Conservation (phyloP, 2,329 filamentous ascomycete species). For the Ambrosiella beaveri region DNA sequence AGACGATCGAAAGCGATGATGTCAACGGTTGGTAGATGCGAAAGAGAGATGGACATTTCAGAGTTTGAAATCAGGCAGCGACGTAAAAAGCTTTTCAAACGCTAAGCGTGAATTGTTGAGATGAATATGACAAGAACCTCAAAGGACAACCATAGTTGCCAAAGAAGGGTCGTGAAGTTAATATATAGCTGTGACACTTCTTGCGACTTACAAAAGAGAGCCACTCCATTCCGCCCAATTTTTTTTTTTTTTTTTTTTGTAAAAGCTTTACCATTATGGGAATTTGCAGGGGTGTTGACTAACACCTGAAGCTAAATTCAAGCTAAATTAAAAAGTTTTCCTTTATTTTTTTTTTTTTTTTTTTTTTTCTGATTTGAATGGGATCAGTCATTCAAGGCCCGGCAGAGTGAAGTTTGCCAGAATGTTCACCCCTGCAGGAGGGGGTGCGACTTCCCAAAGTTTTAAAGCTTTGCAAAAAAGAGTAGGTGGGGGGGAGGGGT, state of each 20-base stretch:
- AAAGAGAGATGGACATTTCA: neutral
- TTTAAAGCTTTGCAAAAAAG: neutral
- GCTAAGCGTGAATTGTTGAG: neutral
- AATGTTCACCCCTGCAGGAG: neutral
- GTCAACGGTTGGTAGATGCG: neutral
- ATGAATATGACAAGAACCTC: neutral
- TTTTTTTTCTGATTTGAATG: neutral
- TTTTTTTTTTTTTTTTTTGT: neutral
- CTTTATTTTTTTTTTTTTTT: conserved; percentile 1
- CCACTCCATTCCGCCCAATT: neutral
- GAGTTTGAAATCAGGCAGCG: neutral
- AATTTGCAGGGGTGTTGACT: neutral
- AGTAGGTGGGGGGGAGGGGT: neutral
- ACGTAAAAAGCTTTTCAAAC: neutral
- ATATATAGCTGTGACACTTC: neutral
- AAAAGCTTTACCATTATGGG: neutral
- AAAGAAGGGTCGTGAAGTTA: neutral
- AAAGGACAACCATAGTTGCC: neutral
- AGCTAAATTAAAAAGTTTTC: neutral
- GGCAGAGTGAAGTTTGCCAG: neutral
- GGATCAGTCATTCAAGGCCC: neutral
- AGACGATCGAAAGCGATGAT: neutral
- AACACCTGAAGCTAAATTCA: neutral
- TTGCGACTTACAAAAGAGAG: neutral
- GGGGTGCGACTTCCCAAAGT: neutral